Evolutionary conservation across 768 basidiomycete species (phyloP), one percentile per base, ranked within the genome.

Genomic region (Crepidotus variabilis): DNA sequence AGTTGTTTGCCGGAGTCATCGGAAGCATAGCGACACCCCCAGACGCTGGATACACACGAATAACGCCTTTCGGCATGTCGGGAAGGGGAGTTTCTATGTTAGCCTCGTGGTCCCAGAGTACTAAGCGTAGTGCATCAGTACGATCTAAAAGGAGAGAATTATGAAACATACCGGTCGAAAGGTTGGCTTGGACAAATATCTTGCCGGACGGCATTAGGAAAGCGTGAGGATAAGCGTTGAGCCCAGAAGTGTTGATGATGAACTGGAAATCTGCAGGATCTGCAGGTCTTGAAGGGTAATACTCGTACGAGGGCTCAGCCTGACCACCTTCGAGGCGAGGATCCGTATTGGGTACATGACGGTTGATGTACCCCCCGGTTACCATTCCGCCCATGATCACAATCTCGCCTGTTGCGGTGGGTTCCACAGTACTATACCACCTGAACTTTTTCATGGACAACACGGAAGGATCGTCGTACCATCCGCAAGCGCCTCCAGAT

Each of bases 1-100:
- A 98, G 67, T 91, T 88, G 73, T 96, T 97, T 20, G 80, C 88
- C 1, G 90, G 88, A 1, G 92, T 96, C 16, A 98, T 79, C 4
- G 95, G 95, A 0, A 98, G 80, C 88, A 98, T 92, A 34, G 90
- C 89, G 1, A 81, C 81, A 0, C 88, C 95, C 35, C 92, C 93
- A 16, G 93, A 93, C 0, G 89, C 95, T 2, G 94, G 94, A 65
- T 95, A 95, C 1, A 92, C 90, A 24, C 93, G 87, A 20, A 83
- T 83, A 36, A 94, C 85, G 46, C 77, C 73, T n/a, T 77, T 76
- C 1, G 90, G 90, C 88, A 90, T 91, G 58, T 81, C 72, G 1
- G 90, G 90, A 8, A 92, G 78, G 2, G 75, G 72, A 0, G 77
- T 83, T 66, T 90, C 88, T 3, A 67, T 53, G 65, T 90, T 89